Evolutionary conservation across 2,329 filamentous ascomycete genomes (phyloP).

Genomic region (Hypoxylon sp.): DNA sequence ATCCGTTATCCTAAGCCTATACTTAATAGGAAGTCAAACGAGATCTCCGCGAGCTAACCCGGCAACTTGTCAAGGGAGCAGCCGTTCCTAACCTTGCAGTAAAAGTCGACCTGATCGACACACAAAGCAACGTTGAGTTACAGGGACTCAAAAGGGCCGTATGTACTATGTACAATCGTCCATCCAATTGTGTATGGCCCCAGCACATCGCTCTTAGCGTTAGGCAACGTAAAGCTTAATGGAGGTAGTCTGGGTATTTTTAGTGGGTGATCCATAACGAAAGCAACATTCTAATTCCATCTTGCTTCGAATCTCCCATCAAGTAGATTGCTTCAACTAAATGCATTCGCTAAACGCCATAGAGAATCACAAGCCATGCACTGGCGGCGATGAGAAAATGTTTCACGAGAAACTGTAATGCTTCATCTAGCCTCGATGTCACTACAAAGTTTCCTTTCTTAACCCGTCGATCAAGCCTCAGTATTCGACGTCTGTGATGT

Average conservation of each 20-base stretch:
- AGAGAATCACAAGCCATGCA: too few relatives aligned
- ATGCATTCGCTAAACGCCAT: not conserved
- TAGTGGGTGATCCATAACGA: not conserved
- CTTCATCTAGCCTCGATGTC: too few relatives aligned
- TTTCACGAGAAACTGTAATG: too few relatives aligned
- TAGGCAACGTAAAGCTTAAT: not conserved
- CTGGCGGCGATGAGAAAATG: too few relatives aligned
- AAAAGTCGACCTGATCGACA: too few relatives aligned
- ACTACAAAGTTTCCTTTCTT: too few relatives aligned
- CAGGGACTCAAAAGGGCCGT: too few relatives aligned
- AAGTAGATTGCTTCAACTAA: not conserved
- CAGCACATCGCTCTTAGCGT: constrained; percentile 6
- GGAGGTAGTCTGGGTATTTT: constrained; percentile 11
- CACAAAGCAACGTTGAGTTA: not conserved
- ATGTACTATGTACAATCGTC: too few relatives aligned
- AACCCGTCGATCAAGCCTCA: too few relatives aligned
- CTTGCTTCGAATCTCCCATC: too few relatives aligned
- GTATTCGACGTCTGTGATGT: not conserved
- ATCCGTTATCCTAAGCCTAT: not conserved
- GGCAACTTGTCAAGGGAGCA: not conserved
- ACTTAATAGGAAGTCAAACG: not conserved
- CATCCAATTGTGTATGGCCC: not conserved
- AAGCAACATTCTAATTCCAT: not conserved
- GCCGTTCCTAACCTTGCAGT: constrained; percentile 6
- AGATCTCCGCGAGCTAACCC: not conserved